A percentile compares a stretch with the other conserved stretches of the same genome.
Evolutionary conservation across 768 basidiomycete genomes (phyloP).

Genomic region (Scleroderma bovista): DNA sequence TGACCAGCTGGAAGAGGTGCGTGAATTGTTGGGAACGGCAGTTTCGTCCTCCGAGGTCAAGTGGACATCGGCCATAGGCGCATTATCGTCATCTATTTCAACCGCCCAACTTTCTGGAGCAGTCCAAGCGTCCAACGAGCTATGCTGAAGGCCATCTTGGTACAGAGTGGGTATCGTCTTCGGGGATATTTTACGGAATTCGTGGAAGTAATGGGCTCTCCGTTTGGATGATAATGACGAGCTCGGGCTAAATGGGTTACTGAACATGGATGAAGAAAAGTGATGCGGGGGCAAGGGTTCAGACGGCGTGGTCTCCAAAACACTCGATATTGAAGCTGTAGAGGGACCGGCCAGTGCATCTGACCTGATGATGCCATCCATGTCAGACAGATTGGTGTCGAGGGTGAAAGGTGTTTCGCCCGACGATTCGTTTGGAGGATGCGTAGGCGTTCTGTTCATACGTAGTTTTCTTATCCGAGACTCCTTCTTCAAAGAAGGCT

Average conservation of each 20-base stretch:
- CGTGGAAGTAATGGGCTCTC: conserved; percentile 13
- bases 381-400: conserved; percentile 41
- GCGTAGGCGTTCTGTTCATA: conserved; percentile 18
- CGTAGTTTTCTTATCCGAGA: conserved; percentile 14
- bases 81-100: conserved; percentile 40
- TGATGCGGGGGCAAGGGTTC: conserved; percentile 38
- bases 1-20: conserved; percentile 10
- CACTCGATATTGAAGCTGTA: conserved; percentile 13
- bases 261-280: conserved; percentile 28
- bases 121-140: conserved; percentile 43
- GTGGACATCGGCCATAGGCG: conserved; percentile 31
- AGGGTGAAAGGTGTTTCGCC: conserved; percentile 13
- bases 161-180: conserved; percentile 31
- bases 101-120: conserved; percentile 79
- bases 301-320: conserved; percentile 29
- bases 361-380: conserved; percentile 76
- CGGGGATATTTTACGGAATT: conserved; percentile 45
- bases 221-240: conserved; percentile 17
- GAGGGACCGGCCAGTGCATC: conserved; percentile 11
- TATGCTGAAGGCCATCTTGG: conserved; percentile 7
- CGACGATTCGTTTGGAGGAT: conserved; percentile 30
- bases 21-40: conserved; percentile 13
- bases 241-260: conserved; percentile 32
- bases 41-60: conserved; percentile 38
- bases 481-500: conserved; percentile 20